Percentiles rank a stretch among this genome's conserved stretches.
These are phyloP conservation scores for Clarireedia monteithiana DNA, from an alignment of 2,329 filamentous ascomycete species.

Conservation along the genomic window DNA sequence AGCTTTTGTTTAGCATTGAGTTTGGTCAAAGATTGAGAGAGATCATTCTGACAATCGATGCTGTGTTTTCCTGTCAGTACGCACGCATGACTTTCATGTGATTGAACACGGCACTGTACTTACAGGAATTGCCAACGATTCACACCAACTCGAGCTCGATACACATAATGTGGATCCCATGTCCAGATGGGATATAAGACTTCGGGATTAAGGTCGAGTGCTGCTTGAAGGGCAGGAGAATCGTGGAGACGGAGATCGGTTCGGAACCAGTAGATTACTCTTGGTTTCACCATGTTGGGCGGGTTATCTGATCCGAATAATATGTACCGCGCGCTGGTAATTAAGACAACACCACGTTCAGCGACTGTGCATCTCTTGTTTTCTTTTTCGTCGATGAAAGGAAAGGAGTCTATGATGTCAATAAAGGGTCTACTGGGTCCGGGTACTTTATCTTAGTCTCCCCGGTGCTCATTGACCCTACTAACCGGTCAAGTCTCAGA, in stretches of 20 bases:
- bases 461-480: no score
- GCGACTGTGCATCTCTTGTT: no score
- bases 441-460: no score
- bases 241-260: conserved; percentile 73
- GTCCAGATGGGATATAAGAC: conserved; percentile 70
- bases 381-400: no score
- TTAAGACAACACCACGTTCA: no score
- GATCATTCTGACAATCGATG: conserved; percentile 65
- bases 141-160: conserved; percentile 58
- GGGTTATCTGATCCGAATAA: no score
- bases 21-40: conserved; percentile 58
- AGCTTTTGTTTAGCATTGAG: conserved; percentile 66
- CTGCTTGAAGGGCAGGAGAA: conserved; percentile 64
- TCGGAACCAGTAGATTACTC: conserved; percentile 71
- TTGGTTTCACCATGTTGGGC: conserved; percentile 31
- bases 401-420: no score
- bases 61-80: conserved; percentile 29
- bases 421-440: no score
- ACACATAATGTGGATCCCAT: conserved; percentile 77
- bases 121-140: conserved; percentile 70
- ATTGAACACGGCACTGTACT: neutral
- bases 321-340: no score
- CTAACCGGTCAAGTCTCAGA: no score
- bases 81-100: neutral
- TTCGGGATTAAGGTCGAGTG: conserved; percentile 59